Conservation (phyloP, 208 protist species). For the Naegleria lovaniensis region DNA sequence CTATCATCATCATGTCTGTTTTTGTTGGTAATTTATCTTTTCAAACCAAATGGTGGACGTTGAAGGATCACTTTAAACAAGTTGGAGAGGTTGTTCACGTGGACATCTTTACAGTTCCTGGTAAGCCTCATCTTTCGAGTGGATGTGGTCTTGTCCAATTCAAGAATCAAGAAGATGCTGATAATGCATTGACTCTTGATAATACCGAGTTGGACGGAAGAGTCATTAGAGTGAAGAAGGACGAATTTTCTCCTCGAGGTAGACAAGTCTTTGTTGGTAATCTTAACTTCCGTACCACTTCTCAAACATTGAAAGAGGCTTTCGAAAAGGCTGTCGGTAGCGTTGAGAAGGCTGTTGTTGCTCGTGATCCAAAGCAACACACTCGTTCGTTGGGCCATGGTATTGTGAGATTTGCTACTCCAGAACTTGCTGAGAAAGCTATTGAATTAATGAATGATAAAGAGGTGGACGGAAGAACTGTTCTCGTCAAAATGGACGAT, state of each 20-base stretch:
- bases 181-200: slow-evolving; percentile 62
- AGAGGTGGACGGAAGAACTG: slow-evolving; percentile 65
- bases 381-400: slow-evolving; percentile 59
- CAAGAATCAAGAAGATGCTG: slow-evolving; percentile 57
- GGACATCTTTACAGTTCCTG: slow-evolving; percentile 67
- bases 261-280: slow-evolving; percentile 75
- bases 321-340: slow-evolving; percentile 60
- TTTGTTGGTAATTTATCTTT: slow-evolving; percentile 78
- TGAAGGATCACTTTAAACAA: slow-evolving; percentile 74
- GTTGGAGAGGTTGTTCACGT: slow-evolving; percentile 71
- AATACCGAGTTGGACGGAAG: slow-evolving; percentile 77
- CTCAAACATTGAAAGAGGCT: slow-evolving; percentile 74
- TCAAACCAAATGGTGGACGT: slow-evolving; percentile 68
- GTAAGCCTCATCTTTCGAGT: slow-evolving; percentile 52
- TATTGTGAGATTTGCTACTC: slow-evolving; percentile 67
- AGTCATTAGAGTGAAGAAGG: slow-evolving; percentile 67
- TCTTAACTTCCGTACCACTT: slow-evolving; percentile 68
- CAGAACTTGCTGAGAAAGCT: slow-evolving; percentile 58
- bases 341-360: slow-evolving; percentile 72
- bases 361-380: slow-evolving; percentile 59
- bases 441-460: slow-evolving; percentile 72
- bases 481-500: slow-evolving; percentile 72
- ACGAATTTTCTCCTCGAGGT: slow-evolving; percentile 44
- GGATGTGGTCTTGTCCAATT: slow-evolving; percentile 73
- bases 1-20: slow-evolving; percentile 48